Evolutionary conservation across 2,329 filamentous ascomycete genomes (phyloP), one percentile per base, ranked within the genome.

Genomic region (Alternaria viburni): DNA sequence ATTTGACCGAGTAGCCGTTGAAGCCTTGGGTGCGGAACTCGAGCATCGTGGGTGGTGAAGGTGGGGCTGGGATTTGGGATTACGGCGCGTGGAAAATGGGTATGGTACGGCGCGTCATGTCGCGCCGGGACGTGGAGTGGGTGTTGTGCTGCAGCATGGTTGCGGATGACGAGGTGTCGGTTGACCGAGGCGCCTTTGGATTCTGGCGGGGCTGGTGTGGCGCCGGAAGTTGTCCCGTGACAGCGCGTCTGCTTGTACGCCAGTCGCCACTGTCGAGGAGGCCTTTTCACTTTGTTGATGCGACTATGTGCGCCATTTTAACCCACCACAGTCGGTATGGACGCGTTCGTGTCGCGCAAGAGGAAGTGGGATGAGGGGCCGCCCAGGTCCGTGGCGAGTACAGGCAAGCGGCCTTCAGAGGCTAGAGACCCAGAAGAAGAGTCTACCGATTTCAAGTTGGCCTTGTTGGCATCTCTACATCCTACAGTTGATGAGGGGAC

Each of bases 1-100:
- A 99, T 83, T 97, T 97, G 81, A 97, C 93, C 71, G 92, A 93
- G 83, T 97, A 97, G 74, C 94, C 94, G 81, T 98, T 97, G 86
- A 89, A 98, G 75, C 96, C 96, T 78, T 93, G 87, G 21, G 96
- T 98, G 68, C 92, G 91, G 83, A 92, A 98, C 82, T 97, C 93
- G 73, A 98, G 90, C 93, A 98, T 97, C 57, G 67, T 83, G 74
- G 13, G 43, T 30, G 41, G 23, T 32, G 13, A 13, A 21, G 41
- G 7, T 3, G 21, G 7, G 10, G 7, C 13, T 6, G 36, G 15
- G 30, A 36, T 41, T 2, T 25, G 5, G 12, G 46, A 41, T 46
- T 73, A 71, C 57, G 64, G 67, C 60, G 62, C 64, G 65, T 71
- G 45, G n/a, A 66, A 13, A 26, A 13, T 15, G 15, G 45, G 41